Evolutionary conservation across 768 basidiomycete genomes (phyloP).

Genomic region (Termitomyces sp.): DNA sequence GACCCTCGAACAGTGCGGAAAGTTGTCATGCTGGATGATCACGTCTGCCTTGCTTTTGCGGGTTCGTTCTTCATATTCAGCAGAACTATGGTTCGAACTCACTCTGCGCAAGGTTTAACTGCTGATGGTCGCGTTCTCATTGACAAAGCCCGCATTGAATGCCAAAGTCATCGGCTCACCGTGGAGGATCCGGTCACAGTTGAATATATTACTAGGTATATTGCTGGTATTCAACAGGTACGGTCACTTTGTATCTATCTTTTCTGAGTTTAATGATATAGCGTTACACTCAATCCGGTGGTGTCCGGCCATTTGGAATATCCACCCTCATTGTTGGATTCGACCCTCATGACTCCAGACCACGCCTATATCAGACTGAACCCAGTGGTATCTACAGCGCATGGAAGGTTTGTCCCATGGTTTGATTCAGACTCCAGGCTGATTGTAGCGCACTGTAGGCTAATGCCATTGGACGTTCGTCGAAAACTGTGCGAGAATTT

Average conservation of each 20-base stretch:
- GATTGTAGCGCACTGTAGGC: constrained; percentile 49
- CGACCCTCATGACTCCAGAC: constrained; percentile 85
- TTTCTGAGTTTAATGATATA: constrained; percentile 20
- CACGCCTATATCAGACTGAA: constrained; percentile 94
- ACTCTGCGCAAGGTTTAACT: constrained; percentile 65
- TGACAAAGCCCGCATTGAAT: constrained; percentile 96
- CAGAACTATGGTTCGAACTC: background rate
- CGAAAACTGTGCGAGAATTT: constrained; percentile 98
- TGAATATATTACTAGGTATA: constrained; percentile 96
- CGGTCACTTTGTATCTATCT: constrained; percentile 11
- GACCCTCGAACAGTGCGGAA: constrained; percentile 97
- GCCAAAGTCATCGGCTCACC: constrained; percentile 93
- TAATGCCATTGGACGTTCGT: constrained; percentile 95
- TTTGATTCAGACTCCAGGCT: background rate
- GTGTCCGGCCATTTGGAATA: constrained; percentile 97
- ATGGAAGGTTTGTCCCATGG: constrained; percentile 72
- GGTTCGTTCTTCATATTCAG: constrained; percentile 43
- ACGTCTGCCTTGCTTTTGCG: constrained; percentile 94
- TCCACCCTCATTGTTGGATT: constrained; percentile 96
- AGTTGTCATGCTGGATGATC: constrained; percentile 98
- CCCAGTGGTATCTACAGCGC: constrained; percentile 97
- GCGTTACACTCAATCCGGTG: constrained; percentile 98
- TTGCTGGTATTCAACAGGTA: constrained; percentile 99
- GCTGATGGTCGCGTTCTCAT: constrained; percentile 97
- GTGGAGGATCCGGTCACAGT: constrained; percentile 98